These are phyloP conservation scores for Leccinum subgranulosum DNA, from an alignment of 768 basidiomycete species.

Conservation along the genomic window DNA sequence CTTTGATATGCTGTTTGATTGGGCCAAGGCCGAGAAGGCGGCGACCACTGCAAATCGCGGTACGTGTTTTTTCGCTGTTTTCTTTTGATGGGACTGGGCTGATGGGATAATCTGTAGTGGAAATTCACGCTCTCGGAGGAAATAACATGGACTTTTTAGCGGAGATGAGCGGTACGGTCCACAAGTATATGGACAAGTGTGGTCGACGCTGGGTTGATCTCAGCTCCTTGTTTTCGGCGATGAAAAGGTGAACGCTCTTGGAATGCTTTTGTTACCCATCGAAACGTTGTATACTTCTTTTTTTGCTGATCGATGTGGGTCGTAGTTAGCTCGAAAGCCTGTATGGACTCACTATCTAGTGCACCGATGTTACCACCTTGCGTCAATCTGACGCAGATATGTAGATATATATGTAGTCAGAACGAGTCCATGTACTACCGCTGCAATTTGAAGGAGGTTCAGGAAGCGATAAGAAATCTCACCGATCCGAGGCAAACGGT, in stretches of 20 bases:
- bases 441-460: no score
- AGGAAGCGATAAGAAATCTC: no score
- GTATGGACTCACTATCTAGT: no score
- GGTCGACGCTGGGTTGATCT: slow-evolving; percentile 91
- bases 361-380: no score
- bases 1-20: slow-evolving; percentile 76
- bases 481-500: no score
- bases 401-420: no score
- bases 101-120: slow-evolving; percentile 40
- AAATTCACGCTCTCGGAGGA: slow-evolving; percentile 45
- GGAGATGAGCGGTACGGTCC: slow-evolving; percentile 53
- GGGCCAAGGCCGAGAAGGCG: slow-evolving; percentile 56
- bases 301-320: no score
- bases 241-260: slow-evolving; percentile 49
- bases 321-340: no score
- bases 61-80: slow-evolving; percentile 20
- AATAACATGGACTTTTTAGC: slow-evolving; percentile 52
- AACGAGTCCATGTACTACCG: no score
- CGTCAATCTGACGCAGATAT: no score
- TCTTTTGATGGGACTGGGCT: neutral
- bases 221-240: slow-evolving; percentile 72
- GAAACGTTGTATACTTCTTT: no score
- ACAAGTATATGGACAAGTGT: slow-evolving; percentile 82
- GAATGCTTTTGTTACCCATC: neutral
- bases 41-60: slow-evolving; percentile 40